These are phyloP conservation scores for Wallemia hederae DNA, from an alignment of 1,284 basidiomycete genomes.

Conservation along the genomic window DNA sequence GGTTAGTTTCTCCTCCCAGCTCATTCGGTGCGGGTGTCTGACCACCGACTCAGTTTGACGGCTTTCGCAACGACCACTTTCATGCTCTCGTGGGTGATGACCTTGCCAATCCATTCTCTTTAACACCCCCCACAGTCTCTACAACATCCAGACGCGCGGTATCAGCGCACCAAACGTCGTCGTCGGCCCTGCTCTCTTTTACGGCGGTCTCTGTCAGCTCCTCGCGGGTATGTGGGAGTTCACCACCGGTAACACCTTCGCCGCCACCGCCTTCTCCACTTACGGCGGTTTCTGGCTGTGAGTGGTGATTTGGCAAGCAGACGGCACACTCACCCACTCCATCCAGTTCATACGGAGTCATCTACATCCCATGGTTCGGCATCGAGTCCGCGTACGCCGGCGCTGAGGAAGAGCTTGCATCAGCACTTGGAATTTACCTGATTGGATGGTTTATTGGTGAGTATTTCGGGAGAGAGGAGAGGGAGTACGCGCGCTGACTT, in stretches of 20 bases:
- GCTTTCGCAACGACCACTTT: conserved; percentile 18
- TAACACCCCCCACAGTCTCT: background rate
- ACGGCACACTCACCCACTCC: background rate
- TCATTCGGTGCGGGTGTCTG: background rate
- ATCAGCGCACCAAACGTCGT: conserved; percentile 16
- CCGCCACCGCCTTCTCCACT: conserved; percentile 18
- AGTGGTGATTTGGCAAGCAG: conserved; percentile 7
- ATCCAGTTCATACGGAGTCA: conserved; percentile 1
- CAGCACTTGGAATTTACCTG: conserved; percentile 2
- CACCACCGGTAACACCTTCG: conserved; percentile 19
- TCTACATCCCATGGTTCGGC: conserved; percentile 10
- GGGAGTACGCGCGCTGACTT: too few species aligned
- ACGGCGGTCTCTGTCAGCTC: conserved; percentile 19
- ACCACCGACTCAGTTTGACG: conserved; percentile 3
- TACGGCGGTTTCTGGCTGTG: conserved; percentile 13
- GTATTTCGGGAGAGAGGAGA: background rate
- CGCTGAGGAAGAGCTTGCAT: conserved; percentile 3
- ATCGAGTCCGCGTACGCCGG: conserved; percentile 10
- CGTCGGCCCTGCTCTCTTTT: conserved; percentile 11
- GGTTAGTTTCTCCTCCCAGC: conserved; percentile 4
- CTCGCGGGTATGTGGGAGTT: conserved; percentile 14
- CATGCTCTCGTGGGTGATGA: conserved; percentile 8
- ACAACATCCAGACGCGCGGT: conserved; percentile 8
- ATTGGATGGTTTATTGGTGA: conserved; percentile 10
- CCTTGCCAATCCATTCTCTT: conserved; percentile 5